Evolutionary conservation across 768 basidiomycete species (phyloP).

Genomic region (Pilatotrama ljubarskyi): DNA sequence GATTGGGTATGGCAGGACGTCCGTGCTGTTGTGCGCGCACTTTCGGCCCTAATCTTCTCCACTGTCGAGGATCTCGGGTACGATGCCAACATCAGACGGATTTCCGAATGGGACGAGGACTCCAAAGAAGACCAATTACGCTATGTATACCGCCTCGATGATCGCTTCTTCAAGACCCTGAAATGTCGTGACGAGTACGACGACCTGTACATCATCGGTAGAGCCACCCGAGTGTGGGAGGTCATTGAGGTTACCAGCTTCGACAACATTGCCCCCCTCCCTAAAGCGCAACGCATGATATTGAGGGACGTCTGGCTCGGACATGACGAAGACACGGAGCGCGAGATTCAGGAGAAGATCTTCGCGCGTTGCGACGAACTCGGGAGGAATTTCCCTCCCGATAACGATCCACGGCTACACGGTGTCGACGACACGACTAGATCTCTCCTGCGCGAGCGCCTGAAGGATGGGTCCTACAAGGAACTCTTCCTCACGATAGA

Average conservation of each 20-base stretch:
- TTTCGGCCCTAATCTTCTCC: neutral
- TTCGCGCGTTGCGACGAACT: conserved; percentile 5
- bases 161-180: conserved; percentile 1
- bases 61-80: conserved; percentile 9
- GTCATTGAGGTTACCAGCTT: conserved; percentile 3
- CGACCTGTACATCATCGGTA: neutral
- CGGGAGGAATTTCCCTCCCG: neutral
- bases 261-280: neutral
- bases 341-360: conserved; percentile 4
- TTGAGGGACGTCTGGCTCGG: conserved; percentile 7
- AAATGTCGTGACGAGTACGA: neutral
- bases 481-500: conserved; percentile 3
- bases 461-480: neutral
- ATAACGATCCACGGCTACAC: neutral
- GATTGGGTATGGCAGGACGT: neutral
- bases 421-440: neutral
- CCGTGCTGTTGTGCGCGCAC: neutral
- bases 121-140: neutral
- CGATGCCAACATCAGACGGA: no score
- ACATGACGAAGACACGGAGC: neutral
- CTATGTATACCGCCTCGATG: neutral
- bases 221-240: conserved; percentile 1
- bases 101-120: neutral
- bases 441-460: neutral
- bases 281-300: no score